Evolutionary conservation across 345 rosid genomes (phyloP), one percentile per base, ranked within the genome.

Genomic region (Salix exigua): DNA sequence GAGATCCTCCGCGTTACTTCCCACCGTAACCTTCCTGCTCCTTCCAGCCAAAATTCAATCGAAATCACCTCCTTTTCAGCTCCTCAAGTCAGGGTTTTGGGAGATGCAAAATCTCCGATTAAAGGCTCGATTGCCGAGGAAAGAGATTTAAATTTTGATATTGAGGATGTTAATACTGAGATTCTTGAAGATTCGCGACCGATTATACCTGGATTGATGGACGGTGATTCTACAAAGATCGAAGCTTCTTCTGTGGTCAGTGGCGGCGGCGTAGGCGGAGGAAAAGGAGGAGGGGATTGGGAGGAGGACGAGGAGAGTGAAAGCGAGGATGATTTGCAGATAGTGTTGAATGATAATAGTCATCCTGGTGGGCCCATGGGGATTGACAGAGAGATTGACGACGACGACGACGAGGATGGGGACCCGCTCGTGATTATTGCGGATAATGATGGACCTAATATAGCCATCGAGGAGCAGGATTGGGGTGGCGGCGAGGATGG

Each of bases 301-400:
- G 95, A 69, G 28, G 75, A 66, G 46, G 83, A 81, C 33, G 84
- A 81, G n/a, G 82, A 92, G 63, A 94, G 98, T 83, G 99, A 96
- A 77, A 96, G 99, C 80, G 99, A 96, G 62, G 98, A 96, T 73
- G 99, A 91, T 87, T 85, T 96, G 82, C 89, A 93, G 86, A 96
- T 93, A 70, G 97, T 96, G 71, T 85, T 96, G 88, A 96, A 96
- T 72, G 97, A 92, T 26, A 87, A 82, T 58, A 86, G 79, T 73
- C 91, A 84, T 64, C 68, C 35, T 64, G 68, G 38, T 62, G 91
- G 81, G 30, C 87, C 86, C 66, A 83, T 84, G 79, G 88, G 83
- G 74, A 83, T 84, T 88, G 87, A 86, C 12, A 79, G 91, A 87
- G 84, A 88, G 75, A 76, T 82, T 66, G 85, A 31, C 33, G 94